Evolutionary conservation across 169 alveolate species (phyloP).

Genomic region (Cryptosporidium tyzzeri): DNA sequence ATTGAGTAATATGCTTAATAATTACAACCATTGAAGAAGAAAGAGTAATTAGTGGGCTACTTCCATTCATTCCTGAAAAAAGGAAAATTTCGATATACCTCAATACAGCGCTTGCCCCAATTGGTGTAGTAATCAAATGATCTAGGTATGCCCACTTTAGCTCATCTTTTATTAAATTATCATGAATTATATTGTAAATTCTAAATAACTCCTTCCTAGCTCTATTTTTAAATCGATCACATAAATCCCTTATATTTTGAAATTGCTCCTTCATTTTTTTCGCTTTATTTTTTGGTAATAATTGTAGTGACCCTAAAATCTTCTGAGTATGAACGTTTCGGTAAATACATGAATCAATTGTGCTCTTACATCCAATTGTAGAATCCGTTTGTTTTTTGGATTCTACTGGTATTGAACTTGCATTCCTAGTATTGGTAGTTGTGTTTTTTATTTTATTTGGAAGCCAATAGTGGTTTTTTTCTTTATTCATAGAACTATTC

Average conservation of each 20-base stretch:
- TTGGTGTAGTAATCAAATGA: conserved; percentile 56
- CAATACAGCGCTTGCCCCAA: conserved; percentile 71
- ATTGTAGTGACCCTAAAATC: conserved; percentile 51
- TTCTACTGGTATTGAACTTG: not conserved
- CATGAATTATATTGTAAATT: conserved; percentile 56
- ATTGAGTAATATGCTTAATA: conserved; percentile 48
- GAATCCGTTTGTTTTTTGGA: conserved; percentile 28
- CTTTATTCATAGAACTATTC: not conserved
- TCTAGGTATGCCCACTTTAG: conserved; percentile 73
- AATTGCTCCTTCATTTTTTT: conserved; percentile 66
- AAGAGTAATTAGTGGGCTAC: conserved; percentile 16
- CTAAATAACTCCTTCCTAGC: conserved; percentile 72
- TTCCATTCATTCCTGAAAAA: conserved; percentile 1
- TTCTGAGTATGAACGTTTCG: conserved; percentile 65
- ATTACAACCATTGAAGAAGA: conserved; percentile 54
- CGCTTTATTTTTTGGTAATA: conserved; percentile 39
- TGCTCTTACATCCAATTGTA: conserved; percentile 62
- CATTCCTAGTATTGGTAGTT: not conserved
- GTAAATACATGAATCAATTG: conserved; percentile 72
- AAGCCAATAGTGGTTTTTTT: conserved; percentile 8
- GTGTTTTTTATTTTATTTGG: not conserved
- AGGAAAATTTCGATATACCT: conserved; percentile 50
- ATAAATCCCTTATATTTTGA: conserved; percentile 55
- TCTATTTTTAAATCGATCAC: conserved; percentile 44
- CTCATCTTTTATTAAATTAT: conserved; percentile 49